Base-by-base conservation (phyloP, 352 stramenopile species). In the Phytophthora capsici region DNA sequence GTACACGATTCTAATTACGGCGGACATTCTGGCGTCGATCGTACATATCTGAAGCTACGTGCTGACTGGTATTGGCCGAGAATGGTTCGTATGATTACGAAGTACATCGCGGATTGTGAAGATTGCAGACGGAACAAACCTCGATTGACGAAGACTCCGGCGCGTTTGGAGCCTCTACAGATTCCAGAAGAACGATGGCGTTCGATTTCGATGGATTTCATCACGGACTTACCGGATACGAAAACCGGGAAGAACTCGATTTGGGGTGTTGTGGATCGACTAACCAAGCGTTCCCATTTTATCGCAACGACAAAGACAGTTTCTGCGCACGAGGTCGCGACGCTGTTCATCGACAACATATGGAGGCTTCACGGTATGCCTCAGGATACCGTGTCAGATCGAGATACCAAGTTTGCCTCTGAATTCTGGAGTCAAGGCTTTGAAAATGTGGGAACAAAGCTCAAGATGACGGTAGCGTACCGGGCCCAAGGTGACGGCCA, bases 161-260 rank as follows among this genome's bases (percentile, higher is more conserved):
- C 41, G 19, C 28, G 54, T 4, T 30, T 62, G 43, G 43, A 52
- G n/a, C 45, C 45, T 19, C 38, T 54, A 28, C 54, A 54, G 34
- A 62, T 53, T 58, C 51, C 38, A 22, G 51, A 58, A 6, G 51
- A 58, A 25, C 51, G 51, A 58, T 58, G 51, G 51, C 23, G 38
- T 9, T 58, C 51, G 32, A 58, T 58, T 37, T 58, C 51, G 14
- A 49, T 43, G 51, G 51, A 58, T 46, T 58, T 58, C 25, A 49
- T 58, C 19, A 58, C 51, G 20, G 51, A 58, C 16, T 25, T 58
- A 19, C 51, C 51, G 8, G 23, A 58, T 40, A 58, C 51, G 9
- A 49, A 55, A 19, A 14, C 37, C 40, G 38, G 38, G 0, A 13
- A 46, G n/a, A 58, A 49, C 6, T 28, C 25, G 25, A 28, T 28